Percentiles rank a stretch among this genome's conserved stretches.
These are phyloP conservation scores for Cladosporium colombiae DNA, from an alignment of 2,329 filamentous ascomycete genomes.

Conservation along the genomic window DNA sequence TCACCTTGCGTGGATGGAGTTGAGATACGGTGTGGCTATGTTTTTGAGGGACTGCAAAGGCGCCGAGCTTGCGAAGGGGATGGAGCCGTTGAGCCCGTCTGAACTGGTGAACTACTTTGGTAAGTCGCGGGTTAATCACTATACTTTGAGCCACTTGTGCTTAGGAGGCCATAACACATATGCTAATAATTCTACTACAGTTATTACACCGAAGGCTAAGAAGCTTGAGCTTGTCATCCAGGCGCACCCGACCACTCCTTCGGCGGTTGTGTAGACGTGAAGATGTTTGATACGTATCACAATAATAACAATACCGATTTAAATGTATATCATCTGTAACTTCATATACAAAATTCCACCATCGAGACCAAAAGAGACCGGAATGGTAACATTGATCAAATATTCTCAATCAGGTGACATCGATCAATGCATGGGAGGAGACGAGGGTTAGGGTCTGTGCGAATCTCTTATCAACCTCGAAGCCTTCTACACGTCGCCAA, in stretches of 20 bases:
- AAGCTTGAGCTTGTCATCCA: slow-evolving; percentile 42
- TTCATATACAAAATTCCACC: not conserved
- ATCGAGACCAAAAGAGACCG: too few relatives aligned
- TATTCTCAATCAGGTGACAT: too few relatives aligned
- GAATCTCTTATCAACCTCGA: not conserved
- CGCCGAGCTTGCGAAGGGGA: slow-evolving; percentile 28
- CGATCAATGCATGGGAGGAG: not conserved
- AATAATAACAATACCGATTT: not conserved
- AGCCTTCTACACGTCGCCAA: not conserved
- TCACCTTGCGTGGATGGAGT: slow-evolving; percentile 64
- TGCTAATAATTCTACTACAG: not conserved
- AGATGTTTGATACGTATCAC: not conserved
- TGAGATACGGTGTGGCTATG: slow-evolving; percentile 53
- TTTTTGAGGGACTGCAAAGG: slow-evolving; percentile 54
- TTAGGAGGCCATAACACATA: not conserved
- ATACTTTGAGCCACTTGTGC: not conserved
- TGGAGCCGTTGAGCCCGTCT: slow-evolving; percentile 44
- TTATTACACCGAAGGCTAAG: slow-evolving; percentile 47
- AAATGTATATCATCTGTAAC: not conserved
- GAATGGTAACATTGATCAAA: too few relatives aligned
- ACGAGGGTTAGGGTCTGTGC: not conserved
- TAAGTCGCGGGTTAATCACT: not conserved
- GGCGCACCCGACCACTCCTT: slow-evolving; percentile 24
- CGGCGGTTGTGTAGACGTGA: slow-evolving; percentile 11
- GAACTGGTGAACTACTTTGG: slow-evolving; percentile 46